phyloP scores from a whole-genome alignment of 495 filamentous ascomycete genomes.

The Aspergillus carlsbadensis region DNA sequence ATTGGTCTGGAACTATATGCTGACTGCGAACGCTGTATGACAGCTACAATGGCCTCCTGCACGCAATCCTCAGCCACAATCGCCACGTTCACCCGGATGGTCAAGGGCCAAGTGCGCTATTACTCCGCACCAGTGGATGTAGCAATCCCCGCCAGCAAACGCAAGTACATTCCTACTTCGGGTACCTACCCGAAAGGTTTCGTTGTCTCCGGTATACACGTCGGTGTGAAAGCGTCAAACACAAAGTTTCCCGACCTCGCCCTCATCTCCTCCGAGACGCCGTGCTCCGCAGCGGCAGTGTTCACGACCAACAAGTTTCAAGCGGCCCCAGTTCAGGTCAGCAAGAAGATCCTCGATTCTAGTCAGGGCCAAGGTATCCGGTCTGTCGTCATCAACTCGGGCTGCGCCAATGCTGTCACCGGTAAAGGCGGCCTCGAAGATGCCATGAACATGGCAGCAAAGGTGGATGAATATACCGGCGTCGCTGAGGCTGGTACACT shows the following conservation, averaged over 20 bases:
- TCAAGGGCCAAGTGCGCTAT: conserved; percentile 45
- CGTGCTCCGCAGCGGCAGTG: conserved; percentile 89
- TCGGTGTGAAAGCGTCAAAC: conserved; percentile 91
- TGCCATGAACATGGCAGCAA: conserved; percentile 76
- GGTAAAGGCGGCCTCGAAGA: conserved; percentile 89
- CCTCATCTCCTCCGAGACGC: conserved; percentile 80
- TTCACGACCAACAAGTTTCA: conserved; percentile 99
- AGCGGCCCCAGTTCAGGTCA: conserved; percentile 88
- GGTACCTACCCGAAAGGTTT: conserved; percentile 92
- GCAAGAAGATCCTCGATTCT: conserved; percentile 64
- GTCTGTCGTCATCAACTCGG: conserved; percentile 89
- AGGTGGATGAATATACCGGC: conserved; percentile 67
- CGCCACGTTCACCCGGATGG: conserved; percentile 40
- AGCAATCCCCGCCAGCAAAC: conserved; percentile 68
- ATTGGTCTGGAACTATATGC: not conserved
- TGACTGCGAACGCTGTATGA: not conserved
- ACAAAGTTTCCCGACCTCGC: conserved; percentile 87
- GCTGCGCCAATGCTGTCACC: conserved; percentile 96
- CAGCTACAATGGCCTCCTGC: conserved; percentile 29
- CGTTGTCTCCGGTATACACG: conserved; percentile 79
- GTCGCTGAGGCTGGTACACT: conserved; percentile 68
- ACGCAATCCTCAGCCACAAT: conserved; percentile 33
- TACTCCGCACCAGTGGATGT: conserved; percentile 64
- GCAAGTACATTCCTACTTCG: conserved; percentile 82
- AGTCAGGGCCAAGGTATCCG: conserved; percentile 69